Evolutionary conservation across 805 yeast species (phyloP).

Genomic region (Phaffomyces antillensis): DNA sequence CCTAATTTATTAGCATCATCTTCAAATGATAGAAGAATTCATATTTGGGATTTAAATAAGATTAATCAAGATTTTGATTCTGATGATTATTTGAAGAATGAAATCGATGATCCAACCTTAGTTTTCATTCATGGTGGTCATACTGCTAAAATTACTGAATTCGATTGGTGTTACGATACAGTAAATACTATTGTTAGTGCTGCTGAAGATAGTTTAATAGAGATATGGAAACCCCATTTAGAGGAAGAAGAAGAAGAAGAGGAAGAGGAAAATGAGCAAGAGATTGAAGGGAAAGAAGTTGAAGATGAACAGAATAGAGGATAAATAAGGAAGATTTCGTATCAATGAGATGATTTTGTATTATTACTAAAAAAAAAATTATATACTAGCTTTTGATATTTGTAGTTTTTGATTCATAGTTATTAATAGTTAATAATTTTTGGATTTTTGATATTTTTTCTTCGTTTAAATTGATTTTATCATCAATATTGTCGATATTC

Average conservation of each 20-base stretch:
- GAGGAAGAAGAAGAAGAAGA: constrained; percentile 33
- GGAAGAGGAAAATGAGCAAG: constrained; percentile 8
- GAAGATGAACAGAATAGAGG: background rate
- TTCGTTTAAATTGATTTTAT: constrained; percentile 15
- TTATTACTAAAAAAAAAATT: background rate
- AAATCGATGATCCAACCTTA: constrained; percentile 68
- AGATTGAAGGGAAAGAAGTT: constrained; percentile 1
- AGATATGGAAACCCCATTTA: constrained; percentile 55
- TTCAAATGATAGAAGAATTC: constrained; percentile 60
- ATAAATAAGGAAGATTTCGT: no score
- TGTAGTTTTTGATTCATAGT: constrained; percentile 22
- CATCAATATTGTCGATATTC: constrained; percentile 24
- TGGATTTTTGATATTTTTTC: constrained; percentile 26
- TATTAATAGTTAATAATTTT: constrained; percentile 31
- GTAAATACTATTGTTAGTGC: constrained; percentile 55
- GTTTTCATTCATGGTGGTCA: constrained; percentile 85
- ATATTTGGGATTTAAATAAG: constrained; percentile 66
- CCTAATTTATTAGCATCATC: constrained; percentile 51
- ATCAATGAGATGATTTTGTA: background rate
- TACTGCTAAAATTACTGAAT: constrained; percentile 58
- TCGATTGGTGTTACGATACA: constrained; percentile 58
- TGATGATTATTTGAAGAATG: constrained; percentile 45
- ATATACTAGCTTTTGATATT: no score
- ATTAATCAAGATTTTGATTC: constrained; percentile 50
- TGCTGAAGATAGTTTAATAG: constrained; percentile 70